Evolutionary conservation across 768 basidiomycete genomes (phyloP).

Genomic region (Mycena capillaripes): DNA sequence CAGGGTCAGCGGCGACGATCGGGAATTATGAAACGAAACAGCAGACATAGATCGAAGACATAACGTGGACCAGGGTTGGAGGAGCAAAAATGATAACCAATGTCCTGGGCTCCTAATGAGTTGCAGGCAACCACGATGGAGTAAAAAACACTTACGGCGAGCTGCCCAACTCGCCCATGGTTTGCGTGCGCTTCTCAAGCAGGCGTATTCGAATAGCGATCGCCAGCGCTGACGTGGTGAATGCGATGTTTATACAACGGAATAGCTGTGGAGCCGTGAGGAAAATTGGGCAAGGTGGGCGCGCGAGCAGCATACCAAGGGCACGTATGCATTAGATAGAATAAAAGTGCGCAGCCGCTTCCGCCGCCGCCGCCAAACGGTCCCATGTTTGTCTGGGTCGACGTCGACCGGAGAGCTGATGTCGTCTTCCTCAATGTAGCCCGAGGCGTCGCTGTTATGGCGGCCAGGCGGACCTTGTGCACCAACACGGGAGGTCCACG

Average conservation of each 20-base stretch:
- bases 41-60: constrained; percentile 84
- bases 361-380: constrained; percentile 50
- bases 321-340: constrained; percentile 82
- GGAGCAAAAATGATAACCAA: constrained; percentile 91
- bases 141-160: constrained; percentile 70
- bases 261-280: constrained; percentile 69
- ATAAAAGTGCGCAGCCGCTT: constrained; percentile 76
- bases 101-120: constrained; percentile 58
- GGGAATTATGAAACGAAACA: constrained; percentile 3
- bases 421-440: constrained; percentile 46
- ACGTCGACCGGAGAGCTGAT: constrained; percentile 42
- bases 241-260: constrained; percentile 86
- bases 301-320: constrained; percentile 66
- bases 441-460: constrained; percentile 44
- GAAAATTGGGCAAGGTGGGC: constrained; percentile 14
- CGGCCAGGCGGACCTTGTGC: constrained; percentile 54
- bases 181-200: constrained; percentile 62
- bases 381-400: constrained; percentile 44
- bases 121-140: constrained; percentile 6
- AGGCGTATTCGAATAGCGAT: constrained; percentile 82
- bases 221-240: constrained; percentile 84
- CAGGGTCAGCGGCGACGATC: constrained; percentile 31
- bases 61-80: constrained; percentile 86
- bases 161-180: constrained; percentile 83
- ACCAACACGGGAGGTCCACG: constrained; percentile 67